These are phyloP conservation scores for Sinapis alba DNA, from an alignment of 441 rosid genomes.

Conservation along the genomic window DNA sequence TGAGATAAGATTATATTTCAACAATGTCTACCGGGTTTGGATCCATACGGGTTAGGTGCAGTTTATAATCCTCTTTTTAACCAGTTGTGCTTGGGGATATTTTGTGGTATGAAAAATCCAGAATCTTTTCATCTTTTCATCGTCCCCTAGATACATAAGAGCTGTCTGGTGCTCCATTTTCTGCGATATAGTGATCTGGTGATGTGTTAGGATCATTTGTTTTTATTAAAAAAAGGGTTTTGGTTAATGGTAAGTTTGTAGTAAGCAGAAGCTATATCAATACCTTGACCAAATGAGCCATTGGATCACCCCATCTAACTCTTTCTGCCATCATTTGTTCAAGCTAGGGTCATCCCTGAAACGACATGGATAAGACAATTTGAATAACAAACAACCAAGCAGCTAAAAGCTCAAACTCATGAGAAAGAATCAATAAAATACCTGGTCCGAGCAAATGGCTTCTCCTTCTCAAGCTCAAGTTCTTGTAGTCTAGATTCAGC, in stretches of 20 bases:
- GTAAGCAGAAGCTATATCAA: not conserved
- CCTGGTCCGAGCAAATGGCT: constrained; percentile 89
- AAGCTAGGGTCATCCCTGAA: constrained; percentile 89
- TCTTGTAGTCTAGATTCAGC: constrained; percentile 73
- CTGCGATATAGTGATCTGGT: constrained; percentile 38
- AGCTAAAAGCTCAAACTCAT: constrained; percentile 1
- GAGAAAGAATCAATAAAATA: constrained; percentile 28
- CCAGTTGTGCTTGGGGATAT: no score
- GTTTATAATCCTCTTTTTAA: no score
- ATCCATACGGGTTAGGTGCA: no score
- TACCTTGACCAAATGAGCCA: constrained; percentile 94
- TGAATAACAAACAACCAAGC: constrained; percentile 9
- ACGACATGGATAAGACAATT: constrained; percentile 1
- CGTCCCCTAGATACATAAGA: constrained; percentile 76
- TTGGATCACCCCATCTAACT: constrained; percentile 86
- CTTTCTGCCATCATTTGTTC: constrained; percentile 72
- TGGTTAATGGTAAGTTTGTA: not conserved
- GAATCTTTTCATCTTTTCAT: constrained; percentile 82
- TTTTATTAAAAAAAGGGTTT: not conserved
- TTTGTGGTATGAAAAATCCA: constrained; percentile 86
- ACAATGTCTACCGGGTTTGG: no score
- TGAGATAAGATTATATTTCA: no score
- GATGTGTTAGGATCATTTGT: not conserved
- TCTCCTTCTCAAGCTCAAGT: constrained; percentile 82
- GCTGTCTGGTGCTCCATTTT: constrained; percentile 46